Evolutionary conservation across 2,329 filamentous ascomycete species (phyloP), one percentile per base, ranked within the genome.

Genomic region (Fusarium buxicola): DNA sequence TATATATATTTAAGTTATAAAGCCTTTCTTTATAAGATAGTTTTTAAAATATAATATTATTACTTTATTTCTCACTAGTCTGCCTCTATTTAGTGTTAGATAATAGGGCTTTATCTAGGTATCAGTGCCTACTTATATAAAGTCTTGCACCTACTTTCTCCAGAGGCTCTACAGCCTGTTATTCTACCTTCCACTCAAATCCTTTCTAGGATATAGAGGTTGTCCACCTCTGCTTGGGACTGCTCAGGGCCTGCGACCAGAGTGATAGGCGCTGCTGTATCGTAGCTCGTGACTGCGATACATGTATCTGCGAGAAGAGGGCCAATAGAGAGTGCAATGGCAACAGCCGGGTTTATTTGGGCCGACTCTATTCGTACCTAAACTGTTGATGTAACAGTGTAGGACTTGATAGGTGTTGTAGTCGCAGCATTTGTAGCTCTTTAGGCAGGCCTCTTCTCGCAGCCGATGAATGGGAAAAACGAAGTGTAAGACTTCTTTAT

Each of bases 241-340:
- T 86, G 83, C 38, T 82, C 80, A 3, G 75, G 69, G 4, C 81
- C 82, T 9, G 78, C 80, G 2, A 78, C 76, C 7, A 81, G 76
- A 44, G 82, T 82, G 60, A 86, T 78, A 1, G 84, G 84, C 2
- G 83, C 82, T 35, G 81, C 79, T 6, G 77, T 82, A 65, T 83
- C 85, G 56, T 79, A 81, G 15, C 78, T 81, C 4, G 81, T 74
- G 5, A 82, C 78, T 1, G 83, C 81, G 13, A 86, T 66, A 24
- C 80, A 79, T 3, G 81, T 77, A 11, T 83, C 74, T 9, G 82
- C 84, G n/a, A 85, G 74, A 2, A 84, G 70, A 10, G 81, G 81
- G 4, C 84, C 83, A 62, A 86, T 86, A 1, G 82, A 82, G 6
- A 86, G 68, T 3, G 82, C 80, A 40, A 86, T 78, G 25, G 80